Conservation (phyloP, 371 early-diverging fungal species). For the Syncephalastrum sp. region DNA sequence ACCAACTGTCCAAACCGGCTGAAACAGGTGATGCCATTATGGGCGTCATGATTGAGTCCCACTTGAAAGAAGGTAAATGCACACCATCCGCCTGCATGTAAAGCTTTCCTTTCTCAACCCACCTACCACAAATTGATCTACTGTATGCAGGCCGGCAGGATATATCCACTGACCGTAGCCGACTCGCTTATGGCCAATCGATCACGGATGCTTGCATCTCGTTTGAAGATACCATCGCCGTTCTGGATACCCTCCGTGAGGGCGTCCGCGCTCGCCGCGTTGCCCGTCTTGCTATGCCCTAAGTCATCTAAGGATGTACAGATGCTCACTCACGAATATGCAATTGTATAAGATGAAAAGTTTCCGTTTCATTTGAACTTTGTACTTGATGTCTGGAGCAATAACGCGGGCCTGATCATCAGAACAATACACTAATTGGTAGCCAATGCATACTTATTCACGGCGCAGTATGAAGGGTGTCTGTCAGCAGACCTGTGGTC, state of each 20-base stretch:
- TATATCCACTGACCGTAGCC: slow-evolving; percentile 54
- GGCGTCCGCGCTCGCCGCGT: slow-evolving; percentile 66
- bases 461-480: no score
- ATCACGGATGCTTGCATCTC: slow-evolving; percentile 80
- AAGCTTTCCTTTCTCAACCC: background rate
- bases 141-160: slow-evolving; percentile 48
- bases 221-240: slow-evolving; percentile 70
- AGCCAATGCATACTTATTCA: no score
- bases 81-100: slow-evolving; percentile 48
- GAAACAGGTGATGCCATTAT: slow-evolving; percentile 58
- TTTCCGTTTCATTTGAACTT: no score
- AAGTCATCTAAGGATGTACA: no score
- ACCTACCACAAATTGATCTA: background rate
- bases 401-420: no score
- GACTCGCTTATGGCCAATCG: slow-evolving; percentile 64
- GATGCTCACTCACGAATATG: no score
- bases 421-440: no score
- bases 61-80: slow-evolving; percentile 75
- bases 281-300: slow-evolving; percentile 19
- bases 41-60: slow-evolving; percentile 85
- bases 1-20: slow-evolving; percentile 34
- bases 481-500: no score
- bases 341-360: no score
- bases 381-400: no score
- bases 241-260: slow-evolving; percentile 58